Evolutionary conservation across 495 filamentous ascomycete species (phyloP), one percentile per base, ranked within the genome.

Genomic region (Eremomyces bilateralis): DNA sequence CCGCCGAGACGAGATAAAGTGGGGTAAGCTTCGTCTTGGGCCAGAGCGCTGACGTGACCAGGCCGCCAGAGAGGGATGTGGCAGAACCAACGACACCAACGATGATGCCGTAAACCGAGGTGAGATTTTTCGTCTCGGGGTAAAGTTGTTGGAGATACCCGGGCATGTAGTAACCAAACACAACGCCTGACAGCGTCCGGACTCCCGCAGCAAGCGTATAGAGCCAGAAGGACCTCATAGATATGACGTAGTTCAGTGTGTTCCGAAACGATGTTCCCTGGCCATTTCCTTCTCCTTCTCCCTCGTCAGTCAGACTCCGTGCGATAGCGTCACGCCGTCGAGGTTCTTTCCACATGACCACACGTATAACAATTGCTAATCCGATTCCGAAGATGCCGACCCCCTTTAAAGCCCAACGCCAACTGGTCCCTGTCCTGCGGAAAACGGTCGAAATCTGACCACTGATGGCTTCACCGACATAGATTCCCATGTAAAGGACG

Each of bases 101-200:
- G 21, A 54, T 51, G 28, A 54, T 48, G 3, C 49, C 53, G 30
- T 56, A 56, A 1, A 25, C 25, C 2, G 45, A 46, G 4, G 47
- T 31, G 1, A 56, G 31, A 17, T 41, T 31, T 2, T 24, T 19
- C 12, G 46, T 16, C 4, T 34, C 29, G 2, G 49, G 37, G 33
- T 46, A 53, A 8, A 41, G 35, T 10, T 44, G 41, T 4, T 38
- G 42, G 2, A 53, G 42, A 34, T 53, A 53, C 3, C 38, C 40
- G 1, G 50, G 50, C 50, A 53, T 53, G 33, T 53, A 53, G 33
- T 51, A 53, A 12, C 50, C 50, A 40, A 54, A 53, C 0, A 54
- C 42, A 29, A 50, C 49, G 2, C 45, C 49, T 4, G 41, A 24
- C 4, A 53, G 31, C 24, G 51, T 49, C 4, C 49, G 42, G 34